A percentile compares a stretch with the other conserved stretches of the same genome.
Conservation (phyloP, 2,329 filamentous ascomycete species). For the Trichophyton verrucosum region DNA sequence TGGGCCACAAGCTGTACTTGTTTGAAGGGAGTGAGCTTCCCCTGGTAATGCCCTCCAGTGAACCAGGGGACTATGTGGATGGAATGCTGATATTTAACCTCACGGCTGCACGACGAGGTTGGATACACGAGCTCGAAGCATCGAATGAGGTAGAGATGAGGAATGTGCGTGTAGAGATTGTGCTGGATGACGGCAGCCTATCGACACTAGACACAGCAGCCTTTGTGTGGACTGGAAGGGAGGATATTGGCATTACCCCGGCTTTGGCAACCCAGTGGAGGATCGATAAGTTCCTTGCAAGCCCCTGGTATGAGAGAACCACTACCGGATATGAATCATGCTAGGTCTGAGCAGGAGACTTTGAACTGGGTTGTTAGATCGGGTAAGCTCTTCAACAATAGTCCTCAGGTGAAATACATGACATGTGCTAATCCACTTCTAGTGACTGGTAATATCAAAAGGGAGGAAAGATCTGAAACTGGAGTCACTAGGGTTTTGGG, state of each 20-base stretch:
- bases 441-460: background rate
- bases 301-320: conserved; percentile 5
- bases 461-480: background rate
- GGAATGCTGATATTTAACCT: conserved; percentile 22
- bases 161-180: conserved; percentile 17
- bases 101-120: conserved; percentile 16
- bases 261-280: conserved; percentile 7
- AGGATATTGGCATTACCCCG: background rate
- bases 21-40: conserved; percentile 14
- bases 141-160: conserved; percentile 13
- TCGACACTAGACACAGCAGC: conserved; percentile 18
- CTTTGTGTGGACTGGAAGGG: conserved; percentile 17
- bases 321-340: conserved; percentile 3
- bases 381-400: too few species aligned
- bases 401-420: background rate
- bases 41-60: conserved; percentile 15
- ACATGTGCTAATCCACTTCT: too few species aligned
- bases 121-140: conserved; percentile 18
- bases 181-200: conserved; percentile 12
- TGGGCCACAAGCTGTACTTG: conserved; percentile 19
- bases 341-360: background rate
- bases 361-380: background rate
- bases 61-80: conserved; percentile 14
- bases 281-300: conserved; percentile 10
- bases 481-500: background rate